Percentiles rank a stretch among this genome's conserved stretches.
Evolutionary conservation across 2,329 filamentous ascomycete species (phyloP).

Genomic region (Nemania sp.): DNA sequence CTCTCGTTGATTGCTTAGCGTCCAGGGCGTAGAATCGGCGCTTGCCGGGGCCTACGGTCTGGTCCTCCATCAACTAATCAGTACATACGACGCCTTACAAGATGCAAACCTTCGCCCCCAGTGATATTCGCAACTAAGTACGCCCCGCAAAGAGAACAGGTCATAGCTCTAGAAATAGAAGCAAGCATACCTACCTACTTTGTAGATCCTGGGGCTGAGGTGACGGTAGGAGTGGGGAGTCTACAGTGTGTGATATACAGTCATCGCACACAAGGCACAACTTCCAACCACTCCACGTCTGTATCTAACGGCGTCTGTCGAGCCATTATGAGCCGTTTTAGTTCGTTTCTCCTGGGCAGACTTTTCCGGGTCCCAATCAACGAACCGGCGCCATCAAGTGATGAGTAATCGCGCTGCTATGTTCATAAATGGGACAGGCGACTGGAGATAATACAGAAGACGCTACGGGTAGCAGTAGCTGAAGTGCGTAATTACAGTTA

Average conservation of each 20-base stretch:
- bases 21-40: neutral
- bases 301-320: too few species aligned
- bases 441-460: conserved; percentile 6
- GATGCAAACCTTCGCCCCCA: neutral
- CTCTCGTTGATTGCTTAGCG: conserved; percentile 7
- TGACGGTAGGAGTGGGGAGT: conserved; percentile 18
- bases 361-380: neutral
- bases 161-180: too few species aligned
- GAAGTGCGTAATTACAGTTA: conserved; percentile 5
- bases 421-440: conserved; percentile 2
- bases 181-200: too few species aligned
- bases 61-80: neutral
- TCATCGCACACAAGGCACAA: too few species aligned
- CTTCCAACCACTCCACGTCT: too few species aligned
- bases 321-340: too few species aligned
- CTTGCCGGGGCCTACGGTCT: conserved; percentile 7
- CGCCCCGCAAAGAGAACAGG: neutral
- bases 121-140: conserved; percentile 5
- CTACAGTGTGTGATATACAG: too few species aligned
- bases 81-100: too few species aligned
- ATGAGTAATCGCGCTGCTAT: conserved; percentile 1
- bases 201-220: conserved; percentile 25
- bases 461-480: conserved; percentile 10
- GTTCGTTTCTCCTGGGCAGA: too few species aligned
- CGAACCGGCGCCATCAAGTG: conserved; percentile 3